Base-by-base conservation (phyloP, 2,329 filamentous ascomycete species). In the Ophiosphaerella korrae region DNA sequence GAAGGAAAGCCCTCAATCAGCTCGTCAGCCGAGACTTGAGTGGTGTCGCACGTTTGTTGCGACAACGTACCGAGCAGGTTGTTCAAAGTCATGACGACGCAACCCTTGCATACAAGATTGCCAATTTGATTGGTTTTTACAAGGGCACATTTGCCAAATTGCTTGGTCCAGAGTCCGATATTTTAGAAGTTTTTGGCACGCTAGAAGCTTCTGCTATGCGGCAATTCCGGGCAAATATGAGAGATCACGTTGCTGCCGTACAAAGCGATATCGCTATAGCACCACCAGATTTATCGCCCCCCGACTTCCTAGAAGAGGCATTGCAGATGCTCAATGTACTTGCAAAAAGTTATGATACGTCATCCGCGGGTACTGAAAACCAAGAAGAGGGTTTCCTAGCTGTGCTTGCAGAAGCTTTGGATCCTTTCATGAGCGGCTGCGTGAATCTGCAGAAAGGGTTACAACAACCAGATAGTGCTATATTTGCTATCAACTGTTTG, bases 31-130 rank as follows among this genome's bases (percentile, higher is more conserved):
- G 91, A 33, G 89, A 96, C 65, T 80, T 97, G 40, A 84, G 86
- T 2, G 90, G 90, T 0, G 92, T 93, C 3, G 86, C 88, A 33
- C 85, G 90, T 18, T 84, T 92, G n/a, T 75, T 97, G n/a, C 86
- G 89, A 23, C 92, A 97, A 71, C 84, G 93, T 29, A 86, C 95
- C 45, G 92, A 97, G 72, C 89, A 97, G 64, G 89, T 96, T 16
- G 88, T 97, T 13, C 92, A 96, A 64, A 89, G 89, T 53, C 93
- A 96, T 70, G 92, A 97, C 62, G 92, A 97, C 52, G 88, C 88
- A 0, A 90, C 95, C 16, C 78, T 92, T 42, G 88, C 91, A 31
- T 99, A 96, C 77, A 94, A 92, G 70, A 85, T 97, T 35, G 87
- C 90, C 9, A 97, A 96, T 63, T 79, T 99, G 1, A 81, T 97